These are phyloP conservation scores for Aspergillus phoenicis DNA, from an alignment of 2,329 filamentous ascomycete species.

Conservation along the genomic window DNA sequence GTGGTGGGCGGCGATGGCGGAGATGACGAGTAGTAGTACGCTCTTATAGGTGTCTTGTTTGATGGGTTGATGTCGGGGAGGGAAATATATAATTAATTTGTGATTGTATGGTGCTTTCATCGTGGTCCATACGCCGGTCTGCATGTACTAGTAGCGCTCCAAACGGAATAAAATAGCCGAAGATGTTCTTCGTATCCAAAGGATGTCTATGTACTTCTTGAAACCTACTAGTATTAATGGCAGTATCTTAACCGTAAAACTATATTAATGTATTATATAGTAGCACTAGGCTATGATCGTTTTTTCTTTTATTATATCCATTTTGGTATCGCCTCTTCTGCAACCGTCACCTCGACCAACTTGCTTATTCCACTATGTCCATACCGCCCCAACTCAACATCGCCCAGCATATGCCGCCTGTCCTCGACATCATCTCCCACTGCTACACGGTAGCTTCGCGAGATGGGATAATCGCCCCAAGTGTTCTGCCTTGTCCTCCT, in stretches of 20 bases:
- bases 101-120: neutral
- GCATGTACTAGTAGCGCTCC: too few relatives aligned
- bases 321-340: neutral
- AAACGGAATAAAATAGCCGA: too few relatives aligned
- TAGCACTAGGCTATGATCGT: neutral
- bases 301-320: neutral
- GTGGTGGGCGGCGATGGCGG: neutral
- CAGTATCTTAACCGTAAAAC: too few relatives aligned
- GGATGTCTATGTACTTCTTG: too few relatives aligned
- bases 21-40: neutral
- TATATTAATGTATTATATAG: too few relatives aligned
- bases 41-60: too few relatives aligned
- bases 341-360: neutral
- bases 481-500: neutral
- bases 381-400: neutral
- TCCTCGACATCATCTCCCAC: neutral
- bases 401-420: neutral
- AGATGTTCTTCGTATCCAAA: too few relatives aligned
- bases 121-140: neutral
- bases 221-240: too few relatives aligned
- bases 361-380: neutral
- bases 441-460: neutral
- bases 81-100: neutral
- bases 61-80: fast-evolving
- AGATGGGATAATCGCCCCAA: neutral